These are phyloP conservation scores for Kluyveromyces aestuarii DNA, from an alignment of 805 yeast genomes.

Conservation along the genomic window DNA sequence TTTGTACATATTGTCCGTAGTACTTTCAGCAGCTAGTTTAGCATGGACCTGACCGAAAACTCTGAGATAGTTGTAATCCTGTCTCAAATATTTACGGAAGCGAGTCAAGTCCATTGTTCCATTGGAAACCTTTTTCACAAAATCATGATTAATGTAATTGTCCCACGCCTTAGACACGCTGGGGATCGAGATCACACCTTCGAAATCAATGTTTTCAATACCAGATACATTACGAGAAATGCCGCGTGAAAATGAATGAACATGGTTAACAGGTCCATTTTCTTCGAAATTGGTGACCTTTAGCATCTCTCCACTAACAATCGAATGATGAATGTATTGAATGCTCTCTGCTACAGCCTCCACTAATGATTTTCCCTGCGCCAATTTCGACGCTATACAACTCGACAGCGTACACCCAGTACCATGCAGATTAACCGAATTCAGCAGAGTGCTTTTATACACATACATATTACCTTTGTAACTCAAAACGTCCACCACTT, in stretches of 20 bases:
- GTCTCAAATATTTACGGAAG: conserved; percentile 42
- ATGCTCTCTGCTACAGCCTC: conserved; percentile 50
- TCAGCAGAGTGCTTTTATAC: conserved; percentile 38
- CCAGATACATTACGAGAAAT: conserved; percentile 25
- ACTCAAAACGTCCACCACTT: conserved; percentile 45
- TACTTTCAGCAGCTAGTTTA: conserved; percentile 45
- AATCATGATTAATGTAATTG: conserved; percentile 50
- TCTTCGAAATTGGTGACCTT: conserved; percentile 34
- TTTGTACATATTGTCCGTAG: conserved; percentile 47
- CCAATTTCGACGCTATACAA: conserved; percentile 67
- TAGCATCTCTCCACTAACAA: conserved; percentile 35
- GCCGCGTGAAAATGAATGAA: conserved; percentile 29
- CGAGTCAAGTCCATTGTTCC: conserved; percentile 40
- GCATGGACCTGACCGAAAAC: conserved; percentile 56
- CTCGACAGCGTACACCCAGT: conserved; percentile 87
- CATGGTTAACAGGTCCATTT: conserved; percentile 73
- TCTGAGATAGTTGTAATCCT: conserved; percentile 63
- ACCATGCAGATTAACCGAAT: conserved; percentile 64
- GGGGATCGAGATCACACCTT: conserved; percentile 49
- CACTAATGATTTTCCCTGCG: conserved; percentile 39
- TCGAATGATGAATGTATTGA: conserved; percentile 59
- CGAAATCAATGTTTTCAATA: conserved; percentile 29
- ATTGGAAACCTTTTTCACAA: conserved; percentile 44
- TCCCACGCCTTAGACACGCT: conserved; percentile 47
- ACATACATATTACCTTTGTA: conserved; percentile 31